Percentiles rank a stretch among this genome's conserved stretches.
These are phyloP conservation scores for Lepidopterella palustris DNA, from an alignment of 495 filamentous ascomycete genomes.

Conservation along the genomic window DNA sequence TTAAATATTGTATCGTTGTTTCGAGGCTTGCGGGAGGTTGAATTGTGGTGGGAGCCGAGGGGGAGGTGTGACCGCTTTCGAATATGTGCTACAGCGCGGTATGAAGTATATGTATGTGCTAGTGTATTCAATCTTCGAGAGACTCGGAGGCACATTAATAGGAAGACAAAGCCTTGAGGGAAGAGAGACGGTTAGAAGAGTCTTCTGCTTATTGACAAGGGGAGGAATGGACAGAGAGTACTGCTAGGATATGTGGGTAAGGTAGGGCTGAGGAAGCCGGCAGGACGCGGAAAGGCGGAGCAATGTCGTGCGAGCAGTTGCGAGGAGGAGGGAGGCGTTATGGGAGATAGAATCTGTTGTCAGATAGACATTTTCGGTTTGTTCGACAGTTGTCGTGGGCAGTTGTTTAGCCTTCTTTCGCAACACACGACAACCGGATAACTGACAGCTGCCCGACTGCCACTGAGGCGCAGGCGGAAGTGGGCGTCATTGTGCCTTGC, in stretches of 20 bases:
- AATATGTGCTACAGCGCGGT: not conserved
- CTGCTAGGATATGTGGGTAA: too few relatives aligned
- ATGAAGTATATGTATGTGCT: not conserved
- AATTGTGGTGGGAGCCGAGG: not conserved
- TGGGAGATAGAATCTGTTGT: not conserved
- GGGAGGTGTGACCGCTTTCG: not conserved
- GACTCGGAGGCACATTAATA: not conserved
- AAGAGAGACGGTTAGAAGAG: not conserved
- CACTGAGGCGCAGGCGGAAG: not conserved
- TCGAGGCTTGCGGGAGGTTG: not conserved
- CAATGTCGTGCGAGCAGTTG: not conserved
- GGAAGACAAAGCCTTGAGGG: not conserved
- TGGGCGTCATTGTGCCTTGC: not conserved
- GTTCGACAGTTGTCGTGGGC: not conserved
- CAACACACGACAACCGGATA: conserved; percentile 26
- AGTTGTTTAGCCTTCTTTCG: not conserved
- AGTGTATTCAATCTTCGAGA: not conserved
- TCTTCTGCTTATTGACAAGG: not conserved
- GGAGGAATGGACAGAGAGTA: too few relatives aligned
- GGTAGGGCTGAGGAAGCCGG: not conserved
- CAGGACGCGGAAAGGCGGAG: not conserved
- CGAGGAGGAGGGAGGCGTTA: not conserved
- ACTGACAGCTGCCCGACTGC: too few relatives aligned
- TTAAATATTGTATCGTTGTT: not conserved
- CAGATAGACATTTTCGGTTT: not conserved